Evolutionary conservation across 2,329 filamentous ascomycete genomes (phyloP).

Genomic region (Aureobasidium leucospermi): DNA sequence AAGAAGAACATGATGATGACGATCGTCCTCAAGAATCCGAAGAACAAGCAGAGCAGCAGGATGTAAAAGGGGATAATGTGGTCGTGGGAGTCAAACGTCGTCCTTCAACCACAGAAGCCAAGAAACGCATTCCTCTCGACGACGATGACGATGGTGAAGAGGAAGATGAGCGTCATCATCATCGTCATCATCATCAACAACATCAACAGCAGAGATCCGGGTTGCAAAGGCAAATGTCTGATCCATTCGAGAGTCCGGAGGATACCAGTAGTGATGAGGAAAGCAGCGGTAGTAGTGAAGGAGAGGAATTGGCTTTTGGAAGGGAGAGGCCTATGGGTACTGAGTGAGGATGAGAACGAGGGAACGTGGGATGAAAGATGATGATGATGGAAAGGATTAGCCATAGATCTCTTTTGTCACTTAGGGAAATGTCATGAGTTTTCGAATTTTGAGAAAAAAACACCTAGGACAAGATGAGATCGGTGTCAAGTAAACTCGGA

Average conservation of each 20-base stretch:
- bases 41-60: conserved; percentile 19
- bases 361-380: neutral
- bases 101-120: conserved; percentile 30
- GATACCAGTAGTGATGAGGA: neutral
- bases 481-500: no score
- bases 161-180: neutral
- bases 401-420: neutral
- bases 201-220: neutral
- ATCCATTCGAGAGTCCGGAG: neutral
- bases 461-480: neutral
- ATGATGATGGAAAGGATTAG: neutral
- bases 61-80: neutral
- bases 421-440: neutral
- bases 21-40: conserved; percentile 8
- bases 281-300: neutral
- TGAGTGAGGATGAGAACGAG: neutral
- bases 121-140: conserved; percentile 23
- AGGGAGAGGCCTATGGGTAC: neutral
- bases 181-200: no score
- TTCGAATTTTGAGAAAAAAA: no score
- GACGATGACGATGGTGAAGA: conserved; percentile 4
- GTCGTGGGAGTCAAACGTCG: conserved; percentile 19
- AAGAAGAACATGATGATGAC: neutral
- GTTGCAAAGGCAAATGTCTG: neutral
- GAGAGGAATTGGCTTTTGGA: neutral